Conservation (phyloP, 768 basidiomycete species). For the Psilocybe subaeruginosa region DNA sequence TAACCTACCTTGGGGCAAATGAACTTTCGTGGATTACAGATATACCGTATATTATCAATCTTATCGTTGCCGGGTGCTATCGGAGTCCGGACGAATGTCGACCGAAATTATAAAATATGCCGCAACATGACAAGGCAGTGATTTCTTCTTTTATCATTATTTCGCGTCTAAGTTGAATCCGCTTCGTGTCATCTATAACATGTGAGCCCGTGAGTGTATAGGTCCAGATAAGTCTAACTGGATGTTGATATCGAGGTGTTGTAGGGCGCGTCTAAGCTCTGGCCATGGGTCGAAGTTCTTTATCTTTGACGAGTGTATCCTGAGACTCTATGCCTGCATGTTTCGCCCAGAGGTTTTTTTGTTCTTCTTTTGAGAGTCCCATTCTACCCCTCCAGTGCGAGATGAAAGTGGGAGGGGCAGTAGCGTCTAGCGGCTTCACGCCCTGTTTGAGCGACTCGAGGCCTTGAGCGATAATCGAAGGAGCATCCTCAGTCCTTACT, state of each 20-base stretch:
- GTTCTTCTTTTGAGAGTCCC: constrained; percentile 64
- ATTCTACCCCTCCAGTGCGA: constrained; percentile 74
- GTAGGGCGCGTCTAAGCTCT: neutral
- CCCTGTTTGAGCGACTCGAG: constrained; percentile 29
- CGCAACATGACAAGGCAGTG: no score
- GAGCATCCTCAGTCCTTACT: constrained; percentile 59
- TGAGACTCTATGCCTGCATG: neutral
- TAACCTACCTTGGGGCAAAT: no score
- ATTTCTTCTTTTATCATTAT: no score
- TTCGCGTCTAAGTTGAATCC: no score
- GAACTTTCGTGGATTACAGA: no score
- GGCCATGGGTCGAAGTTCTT: neutral
- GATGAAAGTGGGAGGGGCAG: constrained; percentile 42
- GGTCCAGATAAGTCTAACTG: neutral
- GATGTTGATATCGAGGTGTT: neutral
- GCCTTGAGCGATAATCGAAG: constrained; percentile 51
- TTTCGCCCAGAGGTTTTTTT: constrained; percentile 38
- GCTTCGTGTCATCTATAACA: no score
- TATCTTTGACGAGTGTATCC: neutral
- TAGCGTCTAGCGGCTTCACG: constrained; percentile 26
- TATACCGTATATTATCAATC: no score
- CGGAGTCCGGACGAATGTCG: no score
- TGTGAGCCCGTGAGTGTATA: no score
- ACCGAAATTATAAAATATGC: no score
- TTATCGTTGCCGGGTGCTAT: no score